Conservation (phyloP, 2,329 filamentous ascomycete genomes). For the Pseudogymnoascus sp. region DNA sequence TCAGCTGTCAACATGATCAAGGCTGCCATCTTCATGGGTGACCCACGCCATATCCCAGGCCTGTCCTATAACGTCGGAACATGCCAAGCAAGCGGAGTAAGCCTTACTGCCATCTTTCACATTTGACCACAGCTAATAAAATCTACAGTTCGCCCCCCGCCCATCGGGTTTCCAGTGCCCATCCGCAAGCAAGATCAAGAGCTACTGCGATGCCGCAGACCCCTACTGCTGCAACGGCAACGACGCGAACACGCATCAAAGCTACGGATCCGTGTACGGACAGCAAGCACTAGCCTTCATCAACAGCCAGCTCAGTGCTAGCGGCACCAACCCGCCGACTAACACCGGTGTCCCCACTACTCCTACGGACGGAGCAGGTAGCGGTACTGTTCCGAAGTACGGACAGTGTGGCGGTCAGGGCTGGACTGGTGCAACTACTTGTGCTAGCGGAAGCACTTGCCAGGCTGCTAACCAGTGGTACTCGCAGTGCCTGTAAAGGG, state of each 20-base stretch:
- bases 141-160: slow-evolving; percentile 45
- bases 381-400: slow-evolving; percentile 16
- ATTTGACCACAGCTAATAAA: background rate
- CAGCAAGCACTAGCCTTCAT: slow-evolving; percentile 48
- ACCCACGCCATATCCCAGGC: slow-evolving; percentile 49
- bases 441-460: slow-evolving; percentile 14
- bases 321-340: slow-evolving; percentile 15
- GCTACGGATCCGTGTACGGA: slow-evolving; percentile 50
- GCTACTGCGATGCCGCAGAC: slow-evolving; percentile 52
- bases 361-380: background rate
- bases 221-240: slow-evolving; percentile 56
- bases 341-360: background rate
- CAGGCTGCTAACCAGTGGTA: slow-evolving; percentile 17
- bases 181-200: slow-evolving; percentile 46
- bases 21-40: slow-evolving; percentile 57
- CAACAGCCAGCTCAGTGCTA: slow-evolving; percentile 38
- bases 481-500: slow-evolving; percentile 15
- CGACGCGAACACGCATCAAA: slow-evolving; percentile 45
- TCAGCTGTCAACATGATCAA: slow-evolving; percentile 48
- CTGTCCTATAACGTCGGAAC: slow-evolving; percentile 54
- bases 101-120: slow-evolving; percentile 22
- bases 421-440: slow-evolving; percentile 16
- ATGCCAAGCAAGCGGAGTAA: slow-evolving; percentile 49
- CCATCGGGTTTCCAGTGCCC: slow-evolving; percentile 46
- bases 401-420: slow-evolving; percentile 21